Evolutionary conservation across 106 monocot genomes (phyloP).

Genomic region (Iris macrosiphon): DNA sequence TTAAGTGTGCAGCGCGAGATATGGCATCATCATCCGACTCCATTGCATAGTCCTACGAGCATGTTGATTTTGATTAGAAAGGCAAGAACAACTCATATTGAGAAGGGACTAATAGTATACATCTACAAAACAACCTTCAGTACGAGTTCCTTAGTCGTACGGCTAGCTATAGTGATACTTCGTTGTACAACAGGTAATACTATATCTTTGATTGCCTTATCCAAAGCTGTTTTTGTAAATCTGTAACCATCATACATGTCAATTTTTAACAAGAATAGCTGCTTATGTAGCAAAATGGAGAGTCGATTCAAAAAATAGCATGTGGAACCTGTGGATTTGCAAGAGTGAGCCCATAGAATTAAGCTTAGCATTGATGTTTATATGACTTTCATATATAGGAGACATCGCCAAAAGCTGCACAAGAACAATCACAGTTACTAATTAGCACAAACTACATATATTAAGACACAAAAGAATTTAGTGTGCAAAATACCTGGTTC

Average conservation of each 20-base stretch:
- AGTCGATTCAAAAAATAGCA: neutral
- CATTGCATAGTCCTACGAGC: constrained; percentile 75
- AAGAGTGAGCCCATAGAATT: constrained; percentile 59
- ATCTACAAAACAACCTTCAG: constrained; percentile 46
- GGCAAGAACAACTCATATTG: neutral
- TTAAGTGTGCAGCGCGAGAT: constrained; percentile 61
- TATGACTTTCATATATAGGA: constrained; percentile 43
- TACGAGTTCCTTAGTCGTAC: constrained; percentile 85
- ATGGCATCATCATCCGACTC: constrained; percentile 73
- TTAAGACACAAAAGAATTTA: constrained; percentile 19
- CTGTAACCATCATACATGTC: constrained; percentile 20
- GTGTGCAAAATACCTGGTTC: constrained; percentile 49
- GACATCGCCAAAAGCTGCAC: constrained; percentile 46
- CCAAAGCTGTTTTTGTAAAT: constrained; percentile 62
- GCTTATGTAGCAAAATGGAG: neutral
- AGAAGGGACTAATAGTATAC: too few species aligned
- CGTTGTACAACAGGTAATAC: constrained; percentile 78
- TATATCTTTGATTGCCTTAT: constrained; percentile 69
- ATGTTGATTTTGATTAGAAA: constrained; percentile 1
- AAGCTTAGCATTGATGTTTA: constrained; percentile 75
- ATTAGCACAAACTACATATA: neutral
- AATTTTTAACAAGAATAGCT: neutral
- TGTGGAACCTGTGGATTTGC: constrained; percentile 62
- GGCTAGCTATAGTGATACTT: constrained; percentile 88
- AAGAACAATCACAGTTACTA: constrained; percentile 2